phyloP scores from a whole-genome alignment of 768 basidiomycete genomes.

The Phaeotremella fagi region DNA sequence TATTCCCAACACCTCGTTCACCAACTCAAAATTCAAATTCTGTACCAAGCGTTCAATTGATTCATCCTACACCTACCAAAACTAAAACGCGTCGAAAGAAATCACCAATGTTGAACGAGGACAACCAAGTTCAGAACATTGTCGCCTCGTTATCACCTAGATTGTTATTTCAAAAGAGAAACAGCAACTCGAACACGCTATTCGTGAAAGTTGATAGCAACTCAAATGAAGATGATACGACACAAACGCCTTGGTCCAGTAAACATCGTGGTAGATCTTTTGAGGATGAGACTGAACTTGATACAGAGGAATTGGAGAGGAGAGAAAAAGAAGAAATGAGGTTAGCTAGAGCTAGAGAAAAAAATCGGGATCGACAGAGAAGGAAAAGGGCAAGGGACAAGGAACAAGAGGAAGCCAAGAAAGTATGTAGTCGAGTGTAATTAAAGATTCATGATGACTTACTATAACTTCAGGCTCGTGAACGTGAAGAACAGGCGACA shows the following conservation, averaged over 20 bases:
- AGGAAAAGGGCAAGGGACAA: conserved; percentile 35
- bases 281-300: conserved; percentile 5
- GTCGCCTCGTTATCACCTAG: neutral
- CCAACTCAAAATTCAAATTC: neutral
- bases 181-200: too few species aligned
- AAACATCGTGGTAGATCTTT: conserved; percentile 2
- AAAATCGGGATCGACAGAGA: conserved; percentile 33
- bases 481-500: neutral
- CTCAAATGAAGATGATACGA: neutral
- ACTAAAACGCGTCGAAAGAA: conserved; percentile 8
- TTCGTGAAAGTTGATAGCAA: conserved; percentile 5
- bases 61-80: conserved; percentile 22
- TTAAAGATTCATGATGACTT: too few species aligned
- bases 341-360: conserved; percentile 29
- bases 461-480: too few species aligned
- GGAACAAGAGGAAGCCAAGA: conserved; percentile 26
- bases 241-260: neutral
- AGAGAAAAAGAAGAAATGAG: conserved; percentile 13
- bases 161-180: neutral
- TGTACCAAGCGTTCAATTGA: conserved; percentile 16
- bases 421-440: too few species aligned
- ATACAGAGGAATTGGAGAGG: conserved; percentile 18
- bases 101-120: neutral
- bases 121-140: conserved; percentile 1
- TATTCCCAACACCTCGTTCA: neutral